phyloP scores from a whole-genome alignment of 768 basidiomycete species.

The Mycena sanguinolenta region DNA sequence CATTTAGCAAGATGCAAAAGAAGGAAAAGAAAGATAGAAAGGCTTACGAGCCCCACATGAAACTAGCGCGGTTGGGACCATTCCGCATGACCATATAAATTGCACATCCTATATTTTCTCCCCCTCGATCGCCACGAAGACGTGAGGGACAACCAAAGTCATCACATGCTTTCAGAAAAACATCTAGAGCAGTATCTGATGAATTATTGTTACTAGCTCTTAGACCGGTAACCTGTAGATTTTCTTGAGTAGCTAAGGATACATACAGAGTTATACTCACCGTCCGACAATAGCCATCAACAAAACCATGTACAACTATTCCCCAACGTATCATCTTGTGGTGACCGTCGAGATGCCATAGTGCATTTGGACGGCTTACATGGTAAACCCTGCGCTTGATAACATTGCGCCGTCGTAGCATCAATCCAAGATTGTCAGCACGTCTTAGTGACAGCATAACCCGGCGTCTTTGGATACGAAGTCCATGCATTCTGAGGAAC shows the following conservation, averaged over 20 bases:
- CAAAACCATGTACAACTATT: background rate
- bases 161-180: constrained; percentile 4
- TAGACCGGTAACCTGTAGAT: constrained; percentile 30
- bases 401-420: background rate
- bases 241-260: background rate
- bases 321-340: background rate
- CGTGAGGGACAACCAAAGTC: constrained; percentile 35
- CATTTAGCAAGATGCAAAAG: too few relatives aligned
- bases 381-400: background rate
- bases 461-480: background rate
- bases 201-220: constrained; percentile 31
- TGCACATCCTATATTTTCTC: constrained; percentile 45
- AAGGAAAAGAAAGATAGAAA: background rate
- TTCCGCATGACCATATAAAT: too few relatives aligned
- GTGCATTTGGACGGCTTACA: background rate
- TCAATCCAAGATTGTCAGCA: too few relatives aligned
- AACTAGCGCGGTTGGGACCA: too few relatives aligned
- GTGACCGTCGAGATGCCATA: background rate
- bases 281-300: too few relatives aligned
- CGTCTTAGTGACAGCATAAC: background rate
- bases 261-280: background rate
- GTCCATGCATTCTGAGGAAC: background rate
- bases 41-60: too few relatives aligned
- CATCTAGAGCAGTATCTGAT: constrained; percentile 3
- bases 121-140: constrained; percentile 42